Percentiles rank a stretch among this genome's conserved stretches.
These are phyloP conservation scores for Alternaria hordeiaustralica DNA, from an alignment of 2,329 filamentous ascomycete species.

Conservation along the genomic window DNA sequence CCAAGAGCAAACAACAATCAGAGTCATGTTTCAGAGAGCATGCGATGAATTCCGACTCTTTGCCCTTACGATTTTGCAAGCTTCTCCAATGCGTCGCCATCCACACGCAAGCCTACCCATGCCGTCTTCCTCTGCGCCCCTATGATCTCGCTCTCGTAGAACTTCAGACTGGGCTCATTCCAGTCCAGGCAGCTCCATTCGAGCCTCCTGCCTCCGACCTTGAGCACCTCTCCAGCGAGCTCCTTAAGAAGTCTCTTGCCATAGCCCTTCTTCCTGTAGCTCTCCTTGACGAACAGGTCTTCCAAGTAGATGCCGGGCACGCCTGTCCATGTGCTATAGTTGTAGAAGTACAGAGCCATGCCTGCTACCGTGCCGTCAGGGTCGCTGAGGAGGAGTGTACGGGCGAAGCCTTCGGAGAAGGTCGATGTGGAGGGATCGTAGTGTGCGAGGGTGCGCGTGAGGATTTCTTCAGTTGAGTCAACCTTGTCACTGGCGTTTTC, in stretches of 20 bases:
- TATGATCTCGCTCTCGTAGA: slow-evolving; percentile 65
- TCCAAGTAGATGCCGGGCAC: slow-evolving; percentile 89
- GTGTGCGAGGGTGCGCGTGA: slow-evolving; percentile 80
- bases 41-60: too few species aligned
- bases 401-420: slow-evolving; percentile 69
- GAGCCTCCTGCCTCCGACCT: slow-evolving; percentile 74
- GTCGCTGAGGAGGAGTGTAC: slow-evolving; percentile 71
- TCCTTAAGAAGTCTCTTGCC: slow-evolving; percentile 76
- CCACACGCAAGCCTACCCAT: slow-evolving; percentile 79
- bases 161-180: slow-evolving; percentile 89
- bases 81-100: slow-evolving; percentile 68
- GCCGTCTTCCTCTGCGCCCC: slow-evolving; percentile 72
- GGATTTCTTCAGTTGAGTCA: slow-evolving; percentile 76
- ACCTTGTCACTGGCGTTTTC: slow-evolving; percentile 78
- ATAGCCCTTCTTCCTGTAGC: slow-evolving; percentile 77
- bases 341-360: slow-evolving; percentile 93
- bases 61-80: slow-evolving; percentile 51
- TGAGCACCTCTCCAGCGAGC: slow-evolving; percentile 79
- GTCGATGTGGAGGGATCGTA: slow-evolving; percentile 54
- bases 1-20: not conserved
- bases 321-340: slow-evolving; percentile 93
- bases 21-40: not conserved
- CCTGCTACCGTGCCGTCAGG: slow-evolving; percentile 62
- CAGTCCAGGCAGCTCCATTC: slow-evolving; percentile 94
- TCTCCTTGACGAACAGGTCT: slow-evolving; percentile 81